A percentile compares a stretch with the other conserved stretches of the same genome.
These are phyloP conservation scores for Zizania palustris DNA, from an alignment of 202 grass and related monocot genomes.

Conservation along the genomic window DNA sequence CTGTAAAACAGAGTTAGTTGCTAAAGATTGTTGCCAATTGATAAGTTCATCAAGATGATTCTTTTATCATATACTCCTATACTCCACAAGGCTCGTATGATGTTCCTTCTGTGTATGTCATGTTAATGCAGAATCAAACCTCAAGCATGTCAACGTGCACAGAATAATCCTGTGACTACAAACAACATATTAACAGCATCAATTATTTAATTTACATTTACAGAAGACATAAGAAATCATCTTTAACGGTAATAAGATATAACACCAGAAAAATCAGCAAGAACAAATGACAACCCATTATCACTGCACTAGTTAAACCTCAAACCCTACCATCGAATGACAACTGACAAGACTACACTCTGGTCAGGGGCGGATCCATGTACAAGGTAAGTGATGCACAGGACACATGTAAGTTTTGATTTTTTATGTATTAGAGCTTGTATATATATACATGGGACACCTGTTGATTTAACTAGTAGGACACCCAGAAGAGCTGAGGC, in stretches of 20 bases:
- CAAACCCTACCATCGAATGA: neutral
- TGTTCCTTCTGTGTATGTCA: neutral
- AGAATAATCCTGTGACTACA: neutral
- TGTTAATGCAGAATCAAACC: slow-evolving; percentile 14
- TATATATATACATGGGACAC: too few species aligned
- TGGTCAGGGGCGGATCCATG: too few species aligned
- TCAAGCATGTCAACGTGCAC: neutral
- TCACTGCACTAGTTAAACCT: neutral
- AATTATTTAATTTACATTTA: neutral
- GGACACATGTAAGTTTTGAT: too few species aligned
- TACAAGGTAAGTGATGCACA: too few species aligned
- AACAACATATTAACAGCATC: neutral
- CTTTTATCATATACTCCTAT: neutral
- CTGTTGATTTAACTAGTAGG: too few species aligned
- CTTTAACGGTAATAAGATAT: too few species aligned
- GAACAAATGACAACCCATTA: neutral
- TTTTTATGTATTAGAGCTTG: too few species aligned
- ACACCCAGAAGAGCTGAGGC: too few species aligned
- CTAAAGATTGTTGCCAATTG: neutral
- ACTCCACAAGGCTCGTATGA: neutral
- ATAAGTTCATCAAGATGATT: neutral
- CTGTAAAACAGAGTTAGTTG: neutral
- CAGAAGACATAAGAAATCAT: neutral
- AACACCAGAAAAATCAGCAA: neutral
- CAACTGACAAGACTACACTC: neutral